Conservation (phyloP, 2,329 filamentous ascomycete species). For the Venturia aucupariae region DNA sequence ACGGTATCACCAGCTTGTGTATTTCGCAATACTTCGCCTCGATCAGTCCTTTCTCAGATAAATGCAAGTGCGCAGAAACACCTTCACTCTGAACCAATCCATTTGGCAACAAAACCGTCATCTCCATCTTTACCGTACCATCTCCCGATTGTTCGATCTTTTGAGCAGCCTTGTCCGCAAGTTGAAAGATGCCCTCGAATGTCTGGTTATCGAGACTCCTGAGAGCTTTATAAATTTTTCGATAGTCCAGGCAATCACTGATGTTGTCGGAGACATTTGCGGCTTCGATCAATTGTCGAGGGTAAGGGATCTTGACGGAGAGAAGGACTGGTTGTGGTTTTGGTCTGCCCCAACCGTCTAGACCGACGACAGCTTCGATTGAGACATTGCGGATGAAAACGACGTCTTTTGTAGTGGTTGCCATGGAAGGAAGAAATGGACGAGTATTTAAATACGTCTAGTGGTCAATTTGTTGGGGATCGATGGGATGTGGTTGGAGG, state of each 20-base stretch:
- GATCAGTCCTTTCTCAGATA: not conserved
- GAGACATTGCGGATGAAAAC: slow-evolving; percentile 12
- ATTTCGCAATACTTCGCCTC: not conserved
- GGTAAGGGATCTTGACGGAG: slow-evolving; percentile 5
- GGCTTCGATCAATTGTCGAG: not conserved
- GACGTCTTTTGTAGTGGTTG: not conserved
- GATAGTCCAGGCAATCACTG: slow-evolving; percentile 9
- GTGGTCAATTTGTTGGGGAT: too few species aligned
- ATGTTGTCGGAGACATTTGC: slow-evolving; percentile 6
- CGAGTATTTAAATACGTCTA: too few species aligned
- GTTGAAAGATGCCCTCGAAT: not conserved
- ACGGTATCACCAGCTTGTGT: not conserved
- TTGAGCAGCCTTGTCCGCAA: not conserved
- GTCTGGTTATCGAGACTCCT: not conserved
- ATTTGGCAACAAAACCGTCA: slow-evolving; percentile 2
- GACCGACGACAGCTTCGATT: slow-evolving; percentile 2
- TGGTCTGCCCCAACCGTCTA: slow-evolving; percentile 5
- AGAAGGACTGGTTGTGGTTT: slow-evolving; percentile 9
- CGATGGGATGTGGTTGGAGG: too few species aligned
- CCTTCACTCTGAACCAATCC: slow-evolving; percentile 8
- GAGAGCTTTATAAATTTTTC: slow-evolving; percentile 6
- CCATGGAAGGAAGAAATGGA: too few species aligned
- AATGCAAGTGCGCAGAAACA: not conserved
- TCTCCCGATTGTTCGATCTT: not conserved
- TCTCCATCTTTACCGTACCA: not conserved